These are phyloP conservation scores for Candida oleophila DNA, from an alignment of 805 yeast species.

Conservation along the genomic window DNA sequence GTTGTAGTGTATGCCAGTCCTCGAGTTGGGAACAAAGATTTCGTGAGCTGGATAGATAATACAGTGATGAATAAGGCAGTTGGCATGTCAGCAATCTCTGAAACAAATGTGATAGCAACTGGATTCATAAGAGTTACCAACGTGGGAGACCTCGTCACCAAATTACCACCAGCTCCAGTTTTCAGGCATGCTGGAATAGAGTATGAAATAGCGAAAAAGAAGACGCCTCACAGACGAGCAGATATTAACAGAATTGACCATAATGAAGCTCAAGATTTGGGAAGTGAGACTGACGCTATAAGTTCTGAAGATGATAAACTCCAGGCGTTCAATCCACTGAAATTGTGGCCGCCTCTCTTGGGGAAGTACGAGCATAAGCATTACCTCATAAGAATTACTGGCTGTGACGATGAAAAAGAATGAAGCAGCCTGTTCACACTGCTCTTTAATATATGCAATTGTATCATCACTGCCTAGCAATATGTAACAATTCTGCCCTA, in stretches of 20 bases:
- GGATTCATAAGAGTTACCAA: slow-evolving; percentile 60
- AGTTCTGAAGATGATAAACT: not conserved
- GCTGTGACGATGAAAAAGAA: slow-evolving; percentile 20
- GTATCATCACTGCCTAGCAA: too few relatives aligned
- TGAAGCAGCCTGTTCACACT: not conserved
- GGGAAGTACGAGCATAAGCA: slow-evolving; percentile 31
- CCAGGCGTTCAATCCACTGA: slow-evolving; percentile 10
- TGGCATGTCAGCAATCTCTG: slow-evolving; percentile 19
- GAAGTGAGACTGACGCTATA: not conserved
- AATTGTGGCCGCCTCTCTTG: slow-evolving; percentile 20
- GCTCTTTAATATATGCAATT: too few relatives aligned
- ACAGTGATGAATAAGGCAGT: slow-evolving; percentile 39
- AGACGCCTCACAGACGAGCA: slow-evolving; percentile 35
- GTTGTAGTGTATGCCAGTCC: slow-evolving; percentile 66
- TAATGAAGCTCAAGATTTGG: not conserved
- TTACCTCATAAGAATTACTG: slow-evolving; percentile 30
- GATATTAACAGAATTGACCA: slow-evolving; percentile 15
- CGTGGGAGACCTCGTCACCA: slow-evolving; percentile 57
- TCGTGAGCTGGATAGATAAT: slow-evolving; percentile 52
- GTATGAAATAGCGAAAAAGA: slow-evolving; percentile 40
- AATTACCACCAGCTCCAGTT: slow-evolving; percentile 52
- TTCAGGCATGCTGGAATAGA: slow-evolving; percentile 52
- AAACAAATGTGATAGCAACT: slow-evolving; percentile 20
- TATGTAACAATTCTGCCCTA: slow-evolving; percentile 48
- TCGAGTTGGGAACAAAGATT: slow-evolving; percentile 54